Conservation (phyloP, 768 basidiomycete species). For the Agaricus subrufescens region DNA sequence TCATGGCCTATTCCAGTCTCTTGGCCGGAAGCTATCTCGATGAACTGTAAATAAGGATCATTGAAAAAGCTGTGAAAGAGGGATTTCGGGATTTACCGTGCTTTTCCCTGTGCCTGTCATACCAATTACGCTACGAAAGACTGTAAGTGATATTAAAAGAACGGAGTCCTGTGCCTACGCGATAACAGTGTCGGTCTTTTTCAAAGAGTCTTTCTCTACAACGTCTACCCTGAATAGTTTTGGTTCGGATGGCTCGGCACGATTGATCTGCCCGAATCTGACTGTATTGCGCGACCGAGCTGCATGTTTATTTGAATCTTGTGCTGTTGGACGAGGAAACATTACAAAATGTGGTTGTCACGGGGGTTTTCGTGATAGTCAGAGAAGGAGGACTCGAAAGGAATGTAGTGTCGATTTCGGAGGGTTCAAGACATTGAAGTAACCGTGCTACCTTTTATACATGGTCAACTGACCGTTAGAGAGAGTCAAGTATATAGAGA, state of each 20-base stretch:
- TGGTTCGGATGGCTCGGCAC: background rate
- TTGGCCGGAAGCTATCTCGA: background rate
- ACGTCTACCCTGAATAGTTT: background rate
- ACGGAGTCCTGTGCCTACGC: background rate
- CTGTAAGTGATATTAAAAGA: background rate
- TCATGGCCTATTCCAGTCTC: background rate
- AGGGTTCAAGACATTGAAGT: too few relatives aligned
- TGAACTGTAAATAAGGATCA: background rate
- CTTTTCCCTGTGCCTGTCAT: background rate
- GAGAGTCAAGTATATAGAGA: too few relatives aligned
- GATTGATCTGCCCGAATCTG: too few relatives aligned
- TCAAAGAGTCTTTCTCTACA: background rate
- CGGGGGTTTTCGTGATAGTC: too few relatives aligned
- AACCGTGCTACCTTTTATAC: too few relatives aligned
- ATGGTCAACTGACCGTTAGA: too few relatives aligned
- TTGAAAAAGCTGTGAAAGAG: background rate
- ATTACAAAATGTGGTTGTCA: too few relatives aligned
- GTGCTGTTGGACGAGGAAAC: too few relatives aligned
- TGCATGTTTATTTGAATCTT: too few relatives aligned
- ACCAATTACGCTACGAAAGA: background rate
- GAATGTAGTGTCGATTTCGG: too few relatives aligned
- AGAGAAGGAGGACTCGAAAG: too few relatives aligned
- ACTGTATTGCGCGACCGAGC: too few relatives aligned
- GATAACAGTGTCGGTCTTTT: background rate
- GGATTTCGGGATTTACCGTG: background rate